Evolutionary conservation across 2,329 filamentous ascomycete genomes (phyloP).

Genomic region (Rhytidhysteron rufulum): DNA sequence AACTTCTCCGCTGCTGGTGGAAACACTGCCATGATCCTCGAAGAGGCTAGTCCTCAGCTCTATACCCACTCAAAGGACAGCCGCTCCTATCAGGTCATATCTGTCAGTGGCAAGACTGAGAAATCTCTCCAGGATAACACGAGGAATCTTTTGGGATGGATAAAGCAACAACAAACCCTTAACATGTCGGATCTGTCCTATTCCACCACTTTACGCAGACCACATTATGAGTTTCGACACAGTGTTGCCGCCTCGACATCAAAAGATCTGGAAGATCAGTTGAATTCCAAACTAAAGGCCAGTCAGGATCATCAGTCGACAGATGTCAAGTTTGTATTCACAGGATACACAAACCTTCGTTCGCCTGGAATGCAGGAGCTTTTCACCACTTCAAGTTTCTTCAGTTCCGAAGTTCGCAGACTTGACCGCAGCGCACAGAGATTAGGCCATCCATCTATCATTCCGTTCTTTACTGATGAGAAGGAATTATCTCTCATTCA

Average conservation of each 20-base stretch:
- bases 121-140: constrained; percentile 12
- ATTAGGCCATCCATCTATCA: constrained; percentile 27
- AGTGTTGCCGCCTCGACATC: too few relatives aligned
- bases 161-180: constrained; percentile 8
- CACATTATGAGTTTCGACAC: constrained; percentile 10
- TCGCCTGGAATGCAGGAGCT: too few relatives aligned
- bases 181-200: constrained; percentile 5
- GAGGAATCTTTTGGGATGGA: constrained; percentile 7
- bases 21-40: constrained; percentile 41
- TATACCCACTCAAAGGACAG: too few relatives aligned
- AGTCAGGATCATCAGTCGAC: too few relatives aligned
- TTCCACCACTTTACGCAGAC: constrained; percentile 6
- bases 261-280: too few relatives aligned
- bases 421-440: constrained; percentile 20
- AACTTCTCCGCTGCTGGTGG: constrained; percentile 59
- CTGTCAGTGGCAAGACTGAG: constrained; percentile 15
- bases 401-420: constrained; percentile 18
- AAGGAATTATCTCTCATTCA: constrained; percentile 2
- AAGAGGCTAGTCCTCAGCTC: constrained; percentile 19
- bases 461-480: constrained; percentile 1
- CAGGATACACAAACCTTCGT: constrained; percentile 19
- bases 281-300: too few relatives aligned
- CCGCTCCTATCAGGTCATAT: too few relatives aligned
- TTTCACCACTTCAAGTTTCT: constrained; percentile 13
- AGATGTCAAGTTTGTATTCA: constrained; percentile 23